Evolutionary conservation across 441 rosid species (phyloP), one percentile per base, ranked within the genome.

Genomic region (Gossypium davidsonii): DNA sequence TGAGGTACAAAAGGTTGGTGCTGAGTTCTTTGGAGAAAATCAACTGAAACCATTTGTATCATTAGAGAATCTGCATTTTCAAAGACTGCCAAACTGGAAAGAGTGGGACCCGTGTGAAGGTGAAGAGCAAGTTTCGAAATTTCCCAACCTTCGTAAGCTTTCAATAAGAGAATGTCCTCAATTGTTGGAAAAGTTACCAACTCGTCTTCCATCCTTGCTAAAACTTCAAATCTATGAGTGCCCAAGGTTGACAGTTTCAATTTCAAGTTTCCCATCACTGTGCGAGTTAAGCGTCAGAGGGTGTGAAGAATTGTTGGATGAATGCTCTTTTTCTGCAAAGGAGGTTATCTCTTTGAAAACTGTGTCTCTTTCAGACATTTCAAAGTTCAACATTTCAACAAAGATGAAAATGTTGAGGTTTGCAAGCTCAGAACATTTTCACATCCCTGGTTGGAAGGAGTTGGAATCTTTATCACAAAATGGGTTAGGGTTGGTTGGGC

Each of bases 21-120:
- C 11, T 14, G 74, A 73, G 37, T 73, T 77, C 12, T 61, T 31
- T 53, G 80, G 74, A 17, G 20, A 42, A 9, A 44, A 42, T 57
- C 1, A 8, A 20, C 4, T 17, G 5, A 14, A 70, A 20, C 28
- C 28, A 3, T 56, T 56, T 56, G 31, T 70, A 51, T 67, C 34
- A 3, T 53, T 73, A 28, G 80, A 67, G 57, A 39, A 2, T 7
- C 34, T 77, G 12, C 2, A 2, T n/a, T 77, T 77, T 68, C 15
- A 34, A 3, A 25, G 55, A 3, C 73, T 77, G 80, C 46, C 14
- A 15, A 46, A 34, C 39, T 34, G 39, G 39, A 34, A 34, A 34
- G 39, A 34, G 39, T 34, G 39, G 39, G 39, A 34, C 39, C 39
- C 7, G 8, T 34, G 8, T 6, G 39, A 34, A 34, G 39, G 8